Evolutionary conservation across 164 flowering plant species (phyloP), one percentile per base, ranked within the genome.

Genomic region (Nymphaea thermarum): DNA sequence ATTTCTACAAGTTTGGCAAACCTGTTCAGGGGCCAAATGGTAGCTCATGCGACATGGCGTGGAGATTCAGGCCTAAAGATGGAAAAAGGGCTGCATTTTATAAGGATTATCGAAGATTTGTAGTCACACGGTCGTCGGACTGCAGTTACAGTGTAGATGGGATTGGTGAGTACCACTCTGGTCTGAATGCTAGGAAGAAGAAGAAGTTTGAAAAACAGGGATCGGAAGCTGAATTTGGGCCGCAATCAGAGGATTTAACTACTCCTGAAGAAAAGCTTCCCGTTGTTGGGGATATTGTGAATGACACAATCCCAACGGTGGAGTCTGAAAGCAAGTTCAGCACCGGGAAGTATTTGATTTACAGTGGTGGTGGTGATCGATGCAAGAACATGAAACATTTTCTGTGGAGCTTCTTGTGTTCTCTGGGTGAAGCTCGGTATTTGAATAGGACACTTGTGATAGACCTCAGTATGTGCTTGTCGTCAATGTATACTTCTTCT

Each of bases 341-440:
- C 65, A 82, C 53, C 5, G 96, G 89, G 15, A 85, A 80, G 73
- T 93, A 87, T 75, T 80, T 90, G 82, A 36, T 90, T 62, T 90
- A 93, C 72, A 63, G 43, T 5, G 89, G 86, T 43, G 96, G 98
- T 42, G 98, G 98, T 18, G 98, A 93, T 68, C 82, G 93, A 73
- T 93, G 97, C 80, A 93, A 90, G 89, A 86, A 85, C 81, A 90
- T 93, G 96, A 81, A 89, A 65, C 96, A 93, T 59, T 93, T 78
- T 71, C 71, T 92, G 44, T 90, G 98, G 98, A 92, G 98, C 73
- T 92, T 92, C 78, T 77, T 86, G 81, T 91, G 98, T 79, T 85
- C 94, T 64, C 68, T 92, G 59, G 98, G 98, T 51, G 98, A 92
- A 79, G 98, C 98, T 65, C 96, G 84, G 75, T 88, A 92, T 73